Base-by-base conservation (phyloP, 441 rosid species). In the Rhodomyrtus psidioides region DNA sequence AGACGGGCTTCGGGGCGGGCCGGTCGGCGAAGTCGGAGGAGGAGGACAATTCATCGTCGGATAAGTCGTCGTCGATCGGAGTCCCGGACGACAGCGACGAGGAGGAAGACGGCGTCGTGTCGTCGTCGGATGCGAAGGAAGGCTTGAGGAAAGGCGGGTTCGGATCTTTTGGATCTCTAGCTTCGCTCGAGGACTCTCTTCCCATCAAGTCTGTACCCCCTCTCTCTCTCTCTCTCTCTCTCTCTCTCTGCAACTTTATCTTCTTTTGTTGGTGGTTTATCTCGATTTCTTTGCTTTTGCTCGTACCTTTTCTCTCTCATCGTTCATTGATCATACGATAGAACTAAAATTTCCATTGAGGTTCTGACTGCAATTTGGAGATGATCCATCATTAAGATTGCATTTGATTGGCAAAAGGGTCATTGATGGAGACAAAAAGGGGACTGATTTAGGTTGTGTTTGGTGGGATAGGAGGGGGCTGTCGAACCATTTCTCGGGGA, bases 401-500 rank as follows among this genome's bases (percentile, higher is more conserved):
- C 49, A 3, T 70, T 21, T 1, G 79, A 21, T 70, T 70, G 16
- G 49, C 79, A 10, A 70, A 70, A 70, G n/a, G 79, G 44, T 70
- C 79, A 7, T 39, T 70, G 12, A 21, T 21, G 49, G 49, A 70
- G 16, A 46, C 53, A 34, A 39, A 21, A 21, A 17, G 49, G 79
- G 4, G 49, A 70, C 79, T 70, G 79, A 70, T 21, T 21, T 39
- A 5, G 49, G 26, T 65, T 23, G 76, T 55, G 58, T 55, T 23
- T 55, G 58, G 58, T 55, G 58, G 26, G 75, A 21, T 27, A 95
- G 96, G 86, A 87, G 93, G 87, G 94, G 99, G 39, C 87, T 96
- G 79, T 94, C 98, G 62, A 94, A 90, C 87, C 96, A 96, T 85
- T 95, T 91, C 84, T 39, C 92, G 0, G 99, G 98, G 56, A 96